Conservation (phyloP, 495 filamentous ascomycete species). For the Chaetomium fimeti region DNA sequence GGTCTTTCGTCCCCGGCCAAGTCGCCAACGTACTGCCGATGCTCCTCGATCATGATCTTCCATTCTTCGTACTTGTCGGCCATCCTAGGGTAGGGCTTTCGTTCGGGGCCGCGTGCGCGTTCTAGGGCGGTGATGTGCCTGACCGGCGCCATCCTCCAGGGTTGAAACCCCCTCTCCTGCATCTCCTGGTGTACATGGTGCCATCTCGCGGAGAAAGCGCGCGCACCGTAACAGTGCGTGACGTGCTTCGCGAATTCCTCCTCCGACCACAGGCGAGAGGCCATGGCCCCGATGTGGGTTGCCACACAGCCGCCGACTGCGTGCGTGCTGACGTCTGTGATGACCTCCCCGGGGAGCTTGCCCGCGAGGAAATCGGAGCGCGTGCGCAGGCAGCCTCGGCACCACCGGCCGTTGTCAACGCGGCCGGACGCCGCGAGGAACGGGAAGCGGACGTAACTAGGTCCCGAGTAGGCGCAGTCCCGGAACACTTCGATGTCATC, state of each 20-base stretch:
- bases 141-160: background rate
- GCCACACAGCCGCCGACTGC: background rate
- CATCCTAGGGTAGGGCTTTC: no score
- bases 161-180: background rate
- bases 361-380: background rate
- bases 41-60: no score
- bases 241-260: background rate
- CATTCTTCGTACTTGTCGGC: no score
- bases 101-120: no score
- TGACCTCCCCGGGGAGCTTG: background rate
- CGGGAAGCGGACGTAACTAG: constrained; percentile 2
- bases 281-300: background rate
- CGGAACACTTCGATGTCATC: no score
- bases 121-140: no score
- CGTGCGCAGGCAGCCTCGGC: background rate
- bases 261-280: background rate
- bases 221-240: background rate
- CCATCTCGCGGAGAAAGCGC: background rate
- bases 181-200: background rate
- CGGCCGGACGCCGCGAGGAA: background rate
- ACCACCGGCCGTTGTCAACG: background rate
- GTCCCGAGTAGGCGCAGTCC: background rate
- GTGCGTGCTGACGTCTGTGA: background rate
- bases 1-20: no score
- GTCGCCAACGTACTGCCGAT: no score